Evolutionary conservation across 2,329 filamentous ascomycete genomes (phyloP).

Genomic region (Phyllosticta citribraziliensis): DNA sequence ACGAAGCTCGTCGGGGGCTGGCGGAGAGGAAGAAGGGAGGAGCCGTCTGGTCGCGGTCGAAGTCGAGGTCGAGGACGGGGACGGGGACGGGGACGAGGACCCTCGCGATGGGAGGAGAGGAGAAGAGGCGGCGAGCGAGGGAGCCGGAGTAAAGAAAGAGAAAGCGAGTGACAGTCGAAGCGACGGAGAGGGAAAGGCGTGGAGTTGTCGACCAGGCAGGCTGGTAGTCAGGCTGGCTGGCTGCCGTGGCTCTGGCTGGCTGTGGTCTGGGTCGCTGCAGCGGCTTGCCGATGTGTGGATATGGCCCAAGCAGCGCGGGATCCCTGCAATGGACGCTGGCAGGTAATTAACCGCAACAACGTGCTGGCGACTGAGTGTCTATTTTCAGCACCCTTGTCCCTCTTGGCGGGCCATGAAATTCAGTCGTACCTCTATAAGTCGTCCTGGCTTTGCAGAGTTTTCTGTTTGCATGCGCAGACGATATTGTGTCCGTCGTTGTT

Average conservation of each 20-base stretch:
- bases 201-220: not conserved
- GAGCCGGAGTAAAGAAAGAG: slow-evolving; percentile 5
- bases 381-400: not conserved
- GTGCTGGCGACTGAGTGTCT: not conserved
- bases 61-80: not conserved
- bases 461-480: too few species aligned
- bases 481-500: too few species aligned
- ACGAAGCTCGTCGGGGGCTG: slow-evolving; percentile 8
- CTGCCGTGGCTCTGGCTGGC: not conserved
- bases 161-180: slow-evolving; percentile 2
- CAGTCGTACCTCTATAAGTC: too few species aligned
- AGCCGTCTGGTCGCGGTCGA: not conserved
- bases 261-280: not conserved
- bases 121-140: slow-evolving; percentile 2
- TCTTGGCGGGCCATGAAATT: not conserved
- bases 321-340: not conserved
- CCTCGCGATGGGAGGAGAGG: not conserved
- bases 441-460: too few species aligned
- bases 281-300: not conserved
- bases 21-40: slow-evolving; percentile 1
- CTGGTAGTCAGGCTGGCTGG: not conserved
- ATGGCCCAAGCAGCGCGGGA: not conserved
- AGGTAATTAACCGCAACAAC: not conserved
- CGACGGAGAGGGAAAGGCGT: not conserved
- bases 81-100: slow-evolving; percentile 7